phyloP scores from a whole-genome alignment of 31 red algal species.

The Asparagopsis taxiformis region DNA sequence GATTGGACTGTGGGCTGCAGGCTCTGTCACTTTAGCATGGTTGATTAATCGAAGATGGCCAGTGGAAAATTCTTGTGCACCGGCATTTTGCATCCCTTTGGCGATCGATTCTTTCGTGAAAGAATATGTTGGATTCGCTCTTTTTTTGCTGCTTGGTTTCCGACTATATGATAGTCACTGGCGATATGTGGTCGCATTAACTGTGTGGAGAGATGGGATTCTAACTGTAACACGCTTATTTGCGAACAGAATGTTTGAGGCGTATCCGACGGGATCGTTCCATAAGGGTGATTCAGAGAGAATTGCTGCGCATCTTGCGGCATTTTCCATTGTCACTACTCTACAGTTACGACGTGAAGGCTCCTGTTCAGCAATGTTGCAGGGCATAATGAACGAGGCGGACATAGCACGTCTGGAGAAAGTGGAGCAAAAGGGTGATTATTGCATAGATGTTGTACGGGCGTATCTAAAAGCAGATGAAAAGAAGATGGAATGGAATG shows the following conservation, averaged over 20 bases:
- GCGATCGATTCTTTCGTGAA: conserved; percentile 23
- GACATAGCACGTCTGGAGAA: conserved; percentile 17
- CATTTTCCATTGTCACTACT: conserved; percentile 14
- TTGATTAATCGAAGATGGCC: not conserved
- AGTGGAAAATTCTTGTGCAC: not conserved
- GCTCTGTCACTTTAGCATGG: not conserved
- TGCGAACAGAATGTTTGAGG: conserved; percentile 21
- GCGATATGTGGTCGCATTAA: conserved; percentile 26
- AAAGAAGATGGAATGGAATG: not conserved
- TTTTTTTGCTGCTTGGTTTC: conserved; percentile 55
- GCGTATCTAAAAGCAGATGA: conserved; percentile 19
- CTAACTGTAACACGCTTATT: not conserved
- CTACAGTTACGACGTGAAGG: conserved; percentile 1
- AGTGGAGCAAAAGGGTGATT: conserved; percentile 23
- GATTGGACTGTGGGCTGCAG: conserved; percentile 2
- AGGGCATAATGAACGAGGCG: conserved; percentile 18
- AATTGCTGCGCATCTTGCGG: conserved; percentile 30
- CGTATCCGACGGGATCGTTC: not conserved
- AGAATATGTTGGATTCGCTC: conserved; percentile 57
- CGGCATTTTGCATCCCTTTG: conserved; percentile 26
- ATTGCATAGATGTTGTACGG: conserved; percentile 41
- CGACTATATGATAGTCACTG: conserved; percentile 44
- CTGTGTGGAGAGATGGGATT: conserved; percentile 19
- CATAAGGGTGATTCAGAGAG: conserved; percentile 34
- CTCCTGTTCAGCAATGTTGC: conserved; percentile 14